A percentile compares a stretch with the other conserved stretches of the same genome.
These are phyloP conservation scores for Wickerhamomyces pijperi DNA, from an alignment of 805 yeast genomes.

Conservation along the genomic window DNA sequence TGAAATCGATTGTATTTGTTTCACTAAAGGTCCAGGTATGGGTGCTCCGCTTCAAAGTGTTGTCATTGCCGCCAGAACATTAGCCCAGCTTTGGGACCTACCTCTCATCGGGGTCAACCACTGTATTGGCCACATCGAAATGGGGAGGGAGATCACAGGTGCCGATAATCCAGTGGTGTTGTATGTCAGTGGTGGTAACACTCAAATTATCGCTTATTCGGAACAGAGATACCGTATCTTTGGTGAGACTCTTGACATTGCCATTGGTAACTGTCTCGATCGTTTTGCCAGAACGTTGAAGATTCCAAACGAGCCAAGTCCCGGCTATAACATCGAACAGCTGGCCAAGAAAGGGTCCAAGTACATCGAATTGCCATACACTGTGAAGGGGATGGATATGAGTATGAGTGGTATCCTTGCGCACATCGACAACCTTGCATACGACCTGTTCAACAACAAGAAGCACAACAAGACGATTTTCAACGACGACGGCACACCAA, in stretches of 20 bases:
- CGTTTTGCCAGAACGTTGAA: constrained; percentile 85
- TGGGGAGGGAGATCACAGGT: constrained; percentile 98
- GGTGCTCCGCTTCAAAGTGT: constrained; percentile 96
- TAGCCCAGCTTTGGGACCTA: constrained; percentile 65
- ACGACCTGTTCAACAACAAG: constrained; percentile 46
- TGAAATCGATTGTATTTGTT: constrained; percentile 73
- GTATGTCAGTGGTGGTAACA: constrained; percentile 96
- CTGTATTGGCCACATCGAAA: constrained; percentile 96
- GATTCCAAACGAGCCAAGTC: constrained; percentile 90
- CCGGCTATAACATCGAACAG: constrained; percentile 95
- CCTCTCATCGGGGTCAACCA: constrained; percentile 95
- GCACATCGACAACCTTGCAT: constrained; percentile 69
- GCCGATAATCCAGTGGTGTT: constrained; percentile 95
- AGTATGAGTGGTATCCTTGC: constrained; percentile 95
- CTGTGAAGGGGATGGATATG: constrained; percentile 97
- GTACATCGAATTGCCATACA: constrained; percentile 76
- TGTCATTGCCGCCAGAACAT: constrained; percentile 83
- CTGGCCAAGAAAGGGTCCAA: constrained; percentile 59
- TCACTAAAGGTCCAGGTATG: constrained; percentile 99
- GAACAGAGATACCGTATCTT: constrained; percentile 91
- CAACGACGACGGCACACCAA: constrained; percentile 30
- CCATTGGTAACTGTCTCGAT: constrained; percentile 94
- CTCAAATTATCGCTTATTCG: constrained; percentile 95
- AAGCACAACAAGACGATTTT: constrained; percentile 24
- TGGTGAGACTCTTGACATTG: constrained; percentile 97